Base-by-base conservation (phyloP, 2,329 filamentous ascomycete genomes). In the Phyllosticta citrichinensis region DNA sequence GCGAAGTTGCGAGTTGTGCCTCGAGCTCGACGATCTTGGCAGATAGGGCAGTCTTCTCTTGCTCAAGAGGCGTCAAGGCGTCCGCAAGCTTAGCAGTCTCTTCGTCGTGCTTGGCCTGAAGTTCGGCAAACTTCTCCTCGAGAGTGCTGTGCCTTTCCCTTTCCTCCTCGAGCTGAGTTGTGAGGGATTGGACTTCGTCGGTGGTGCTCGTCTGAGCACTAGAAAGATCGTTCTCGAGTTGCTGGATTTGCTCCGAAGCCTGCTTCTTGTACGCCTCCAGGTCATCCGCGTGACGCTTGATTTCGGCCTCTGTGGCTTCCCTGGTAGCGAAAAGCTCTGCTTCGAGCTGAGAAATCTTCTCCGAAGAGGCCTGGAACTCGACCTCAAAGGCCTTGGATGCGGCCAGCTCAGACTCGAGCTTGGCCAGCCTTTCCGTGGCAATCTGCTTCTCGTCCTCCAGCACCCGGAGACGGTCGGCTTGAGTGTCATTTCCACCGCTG, bases 11-110 rank as follows among this genome's bases (percentile, higher is more conserved):
- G 1, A 57, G 17, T 27, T 53, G 30, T n/a, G 24, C 30, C 55
- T 61, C 55, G 27, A 61, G 59, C 17, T 56, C 59, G 11, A 35
- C 35, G n/a, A 61, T 61, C 50, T 57, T 61, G 5, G 56, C 59
- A 35, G 59, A 52, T 19, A 55, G 47, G 20, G 54, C 51, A 54
- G 51, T 47, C 27, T 55, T 56, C 22, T 61, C 59, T 11, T 54
- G 30, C 22, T 61, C 59, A 53, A 53, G 52, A 22, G 20, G 52
- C 2, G 20, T 11, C 47, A 61, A 22, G 9, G 52, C 40, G 17
- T 61, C 54, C 55, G 52, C 56, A 4, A 61, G 59, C 11, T n/a
- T 27, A 12, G 17, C 40, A 22, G 51, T 50, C 53, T 61, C 59
- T n/a, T 61, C 54, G 11, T 57, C 52, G 20, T 54, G 35, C 11